Evolutionary conservation across 352 stramenopile species (phyloP).

Genomic region (Pythium monospermum): DNA sequence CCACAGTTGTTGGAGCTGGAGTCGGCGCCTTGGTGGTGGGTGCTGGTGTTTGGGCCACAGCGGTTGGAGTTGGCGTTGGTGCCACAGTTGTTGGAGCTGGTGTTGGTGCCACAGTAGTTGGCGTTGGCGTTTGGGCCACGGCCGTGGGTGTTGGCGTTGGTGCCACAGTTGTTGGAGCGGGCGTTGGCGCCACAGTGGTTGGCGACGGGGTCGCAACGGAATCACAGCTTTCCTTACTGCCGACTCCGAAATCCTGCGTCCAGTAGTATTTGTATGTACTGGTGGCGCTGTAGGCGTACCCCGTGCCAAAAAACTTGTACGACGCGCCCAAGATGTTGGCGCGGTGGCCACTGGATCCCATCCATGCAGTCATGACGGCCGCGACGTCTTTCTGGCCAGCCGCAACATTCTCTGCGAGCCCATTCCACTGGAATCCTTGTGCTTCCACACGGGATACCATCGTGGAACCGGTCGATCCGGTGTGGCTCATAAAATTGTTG

Average conservation of each 20-base stretch:
- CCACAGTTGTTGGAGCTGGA: background rate
- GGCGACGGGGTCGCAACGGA: background rate
- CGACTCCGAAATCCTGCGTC: background rate
- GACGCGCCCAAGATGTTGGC: background rate
- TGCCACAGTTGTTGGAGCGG: background rate
- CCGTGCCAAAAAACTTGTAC: background rate
- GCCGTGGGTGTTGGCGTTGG: background rate
- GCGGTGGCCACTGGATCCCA: constrained; percentile 36
- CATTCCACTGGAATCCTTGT: constrained; percentile 23
- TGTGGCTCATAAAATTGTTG: constrained; percentile 35
- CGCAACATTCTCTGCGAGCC: constrained; percentile 43
- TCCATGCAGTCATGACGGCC: constrained; percentile 41
- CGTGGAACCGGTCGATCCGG: constrained; percentile 12
- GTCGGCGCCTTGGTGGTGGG: background rate
- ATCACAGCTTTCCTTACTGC: background rate
- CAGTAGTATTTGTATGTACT: background rate
- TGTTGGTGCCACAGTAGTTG: background rate
- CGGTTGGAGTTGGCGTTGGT: background rate
- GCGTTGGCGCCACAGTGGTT: background rate
- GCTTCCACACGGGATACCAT: constrained; percentile 7
- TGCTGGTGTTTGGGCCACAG: background rate
- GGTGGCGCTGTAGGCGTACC: background rate
- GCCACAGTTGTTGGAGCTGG: background rate
- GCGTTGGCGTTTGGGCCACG: background rate
- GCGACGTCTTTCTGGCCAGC: constrained; percentile 33